Percentiles rank a stretch among this genome's conserved stretches.
These are phyloP conservation scores for Auricularia sp. DNA, from an alignment of 768 basidiomycete species.

Conservation along the genomic window DNA sequence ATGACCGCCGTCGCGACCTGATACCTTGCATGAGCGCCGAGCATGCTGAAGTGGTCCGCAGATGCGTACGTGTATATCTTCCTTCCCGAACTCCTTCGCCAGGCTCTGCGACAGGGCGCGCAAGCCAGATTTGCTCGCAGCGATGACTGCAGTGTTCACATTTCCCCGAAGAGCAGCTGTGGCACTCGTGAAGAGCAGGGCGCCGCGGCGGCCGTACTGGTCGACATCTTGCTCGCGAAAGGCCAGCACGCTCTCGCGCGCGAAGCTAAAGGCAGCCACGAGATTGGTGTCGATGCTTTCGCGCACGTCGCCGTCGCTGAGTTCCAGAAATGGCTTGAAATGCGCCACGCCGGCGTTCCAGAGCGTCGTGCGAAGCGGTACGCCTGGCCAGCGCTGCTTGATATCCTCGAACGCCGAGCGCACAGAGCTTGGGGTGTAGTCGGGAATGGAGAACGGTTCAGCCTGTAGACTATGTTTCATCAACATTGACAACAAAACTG, in stretches of 20 bases:
- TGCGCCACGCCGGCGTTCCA: slow-evolving; percentile 51
- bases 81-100: slow-evolving; percentile 63
- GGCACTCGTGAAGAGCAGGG: slow-evolving; percentile 64
- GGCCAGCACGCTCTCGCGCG: slow-evolving; percentile 46
- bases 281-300: slow-evolving; percentile 42
- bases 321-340: slow-evolving; percentile 59
- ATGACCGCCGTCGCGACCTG: slow-evolving; percentile 43
- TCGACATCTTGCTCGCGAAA: slow-evolving; percentile 37
- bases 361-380: slow-evolving; percentile 44
- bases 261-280: slow-evolving; percentile 52
- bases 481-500: not conserved
- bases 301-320: slow-evolving; percentile 49
- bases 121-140: slow-evolving; percentile 53
- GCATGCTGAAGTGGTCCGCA: not conserved
- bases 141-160: slow-evolving; percentile 46
- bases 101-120: slow-evolving; percentile 61
- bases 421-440: slow-evolving; percentile 25
- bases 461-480: slow-evolving; percentile 30
- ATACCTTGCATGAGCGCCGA: not conserved
- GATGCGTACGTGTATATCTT: slow-evolving; percentile 54
- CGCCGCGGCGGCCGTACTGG: slow-evolving; percentile 45
- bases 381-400: slow-evolving; percentile 33
- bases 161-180: slow-evolving; percentile 61
- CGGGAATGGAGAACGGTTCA: slow-evolving; percentile 41
- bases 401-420: slow-evolving; percentile 43